Evolutionary conservation across 805 yeast genomes (phyloP).

Genomic region (Lipomyces mesembrius): DNA sequence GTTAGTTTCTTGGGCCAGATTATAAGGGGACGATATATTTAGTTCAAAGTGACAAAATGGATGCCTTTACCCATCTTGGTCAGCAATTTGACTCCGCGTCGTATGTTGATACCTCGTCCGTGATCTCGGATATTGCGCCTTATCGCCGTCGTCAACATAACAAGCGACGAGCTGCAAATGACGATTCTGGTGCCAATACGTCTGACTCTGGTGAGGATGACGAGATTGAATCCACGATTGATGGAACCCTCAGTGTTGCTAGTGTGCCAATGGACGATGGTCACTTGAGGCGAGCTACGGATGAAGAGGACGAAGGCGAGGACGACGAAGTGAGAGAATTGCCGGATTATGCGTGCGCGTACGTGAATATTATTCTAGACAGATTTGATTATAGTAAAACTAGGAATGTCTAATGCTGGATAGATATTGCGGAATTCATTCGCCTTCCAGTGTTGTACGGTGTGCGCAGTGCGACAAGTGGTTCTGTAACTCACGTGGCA

Average conservation of each 20-base stretch:
- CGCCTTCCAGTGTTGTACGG: conserved; percentile 67
- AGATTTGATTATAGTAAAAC: not conserved
- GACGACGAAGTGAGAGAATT: conserved; percentile 39
- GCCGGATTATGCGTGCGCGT: conserved; percentile 55
- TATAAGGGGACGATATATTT: not conserved
- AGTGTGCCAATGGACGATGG: conserved; percentile 24
- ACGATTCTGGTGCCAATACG: conserved; percentile 14
- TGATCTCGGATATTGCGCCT: conserved; percentile 41
- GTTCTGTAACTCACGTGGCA: conserved; percentile 82
- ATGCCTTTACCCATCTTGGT: conserved; percentile 32
- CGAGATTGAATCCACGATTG: conserved; percentile 34
- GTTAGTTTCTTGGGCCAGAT: not conserved
- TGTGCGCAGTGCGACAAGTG: conserved; percentile 80
- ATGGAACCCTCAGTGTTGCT: conserved; percentile 35
- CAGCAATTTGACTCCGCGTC: conserved; percentile 34
- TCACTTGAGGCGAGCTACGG: conserved; percentile 18
- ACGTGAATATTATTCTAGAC: conserved; percentile 12
- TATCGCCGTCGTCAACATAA: conserved; percentile 37
- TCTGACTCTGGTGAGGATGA: conserved; percentile 30
- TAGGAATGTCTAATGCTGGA: not conserved
- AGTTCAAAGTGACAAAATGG: conserved; percentile 20
- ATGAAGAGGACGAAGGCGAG: conserved; percentile 34
- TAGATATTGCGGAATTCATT: conserved; percentile 73
- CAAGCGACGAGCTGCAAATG: conserved; percentile 16
- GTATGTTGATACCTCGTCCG: conserved; percentile 41